phyloP scores from a whole-genome alignment of 805 yeast genomes.

The Cephaloascus fragrans region DNA sequence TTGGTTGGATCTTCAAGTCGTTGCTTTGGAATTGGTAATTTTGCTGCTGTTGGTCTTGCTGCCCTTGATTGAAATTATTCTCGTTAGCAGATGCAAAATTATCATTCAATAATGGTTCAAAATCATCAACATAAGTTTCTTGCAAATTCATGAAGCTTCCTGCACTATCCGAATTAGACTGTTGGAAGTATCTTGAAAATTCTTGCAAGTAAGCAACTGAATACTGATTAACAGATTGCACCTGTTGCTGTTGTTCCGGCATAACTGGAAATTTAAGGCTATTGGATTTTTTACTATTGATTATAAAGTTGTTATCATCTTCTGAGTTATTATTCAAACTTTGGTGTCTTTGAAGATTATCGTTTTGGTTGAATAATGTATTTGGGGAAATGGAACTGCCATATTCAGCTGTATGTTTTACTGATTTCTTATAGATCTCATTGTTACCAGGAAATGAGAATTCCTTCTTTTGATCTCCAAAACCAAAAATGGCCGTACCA shows the following conservation, averaged over 20 bases:
- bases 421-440: constrained; percentile 9
- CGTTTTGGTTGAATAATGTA: background rate
- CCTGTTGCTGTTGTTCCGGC: constrained; percentile 7
- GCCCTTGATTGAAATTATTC: constrained; percentile 3
- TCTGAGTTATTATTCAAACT: constrained; percentile 1
- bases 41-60: constrained; percentile 6
- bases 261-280: constrained; percentile 48
- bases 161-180: background rate
- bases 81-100: constrained; percentile 1
- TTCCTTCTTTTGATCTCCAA: constrained; percentile 51
- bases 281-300: constrained; percentile 36
- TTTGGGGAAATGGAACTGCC: background rate
- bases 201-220: constrained; percentile 32
- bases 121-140: constrained; percentile 20
- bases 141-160: constrained; percentile 1
- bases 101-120: constrained; percentile 18
- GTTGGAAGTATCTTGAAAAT: background rate
- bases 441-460: constrained; percentile 47
- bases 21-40: constrained; percentile 1
- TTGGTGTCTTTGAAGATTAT: background rate
- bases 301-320: constrained; percentile 32
- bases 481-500: constrained; percentile 80
- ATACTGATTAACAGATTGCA: constrained; percentile 14
- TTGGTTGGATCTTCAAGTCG: background rate
- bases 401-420: background rate